A percentile compares a stretch with the other conserved stretches of the same genome.
Conservation (phyloP, 352 stramenopile species). For the Pythium periplocum region DNA sequence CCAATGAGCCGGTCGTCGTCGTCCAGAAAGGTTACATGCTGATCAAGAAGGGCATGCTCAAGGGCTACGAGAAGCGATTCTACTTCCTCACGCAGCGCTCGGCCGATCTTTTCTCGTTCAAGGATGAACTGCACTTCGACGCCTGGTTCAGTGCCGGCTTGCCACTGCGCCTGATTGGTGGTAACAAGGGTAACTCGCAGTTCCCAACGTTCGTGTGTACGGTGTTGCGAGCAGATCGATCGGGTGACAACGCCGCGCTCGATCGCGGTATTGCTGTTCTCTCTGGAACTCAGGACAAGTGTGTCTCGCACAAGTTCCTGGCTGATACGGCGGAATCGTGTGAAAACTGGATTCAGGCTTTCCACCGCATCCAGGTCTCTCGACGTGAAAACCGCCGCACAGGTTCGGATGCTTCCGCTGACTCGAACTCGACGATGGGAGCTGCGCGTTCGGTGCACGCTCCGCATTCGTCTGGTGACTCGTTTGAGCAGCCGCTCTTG, state of each 20-base stretch:
- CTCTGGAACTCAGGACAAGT: constrained; percentile 34
- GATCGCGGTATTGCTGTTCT: constrained; percentile 49
- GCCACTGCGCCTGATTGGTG: constrained; percentile 17
- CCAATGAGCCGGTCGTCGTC: constrained; percentile 2
- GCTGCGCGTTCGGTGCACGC: no score
- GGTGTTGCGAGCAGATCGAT: constrained; percentile 43
- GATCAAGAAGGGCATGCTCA: constrained; percentile 47
- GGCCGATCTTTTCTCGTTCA: constrained; percentile 52
- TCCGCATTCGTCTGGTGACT: no score
- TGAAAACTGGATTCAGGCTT: constrained; percentile 44
- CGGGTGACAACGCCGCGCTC: constrained; percentile 12
- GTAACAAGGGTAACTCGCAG: no score
- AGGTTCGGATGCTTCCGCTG: no score
- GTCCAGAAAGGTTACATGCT: constrained; percentile 34
- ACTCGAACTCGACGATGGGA: no score
- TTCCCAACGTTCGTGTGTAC: constrained; percentile 33
- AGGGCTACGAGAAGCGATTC: constrained; percentile 56
- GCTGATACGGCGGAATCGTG: constrained; percentile 35
- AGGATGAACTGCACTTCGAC: constrained; percentile 59
- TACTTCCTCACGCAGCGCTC: constrained; percentile 43
- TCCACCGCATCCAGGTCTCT: constrained; percentile 54
- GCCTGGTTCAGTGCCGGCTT: constrained; percentile 49
- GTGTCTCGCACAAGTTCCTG: constrained; percentile 32
- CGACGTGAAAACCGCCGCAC: not conserved
- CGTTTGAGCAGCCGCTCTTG: not conserved